These are phyloP conservation scores for Solanum boliviense DNA, from an alignment of 257 asterid genomes.

Conservation along the genomic window DNA sequence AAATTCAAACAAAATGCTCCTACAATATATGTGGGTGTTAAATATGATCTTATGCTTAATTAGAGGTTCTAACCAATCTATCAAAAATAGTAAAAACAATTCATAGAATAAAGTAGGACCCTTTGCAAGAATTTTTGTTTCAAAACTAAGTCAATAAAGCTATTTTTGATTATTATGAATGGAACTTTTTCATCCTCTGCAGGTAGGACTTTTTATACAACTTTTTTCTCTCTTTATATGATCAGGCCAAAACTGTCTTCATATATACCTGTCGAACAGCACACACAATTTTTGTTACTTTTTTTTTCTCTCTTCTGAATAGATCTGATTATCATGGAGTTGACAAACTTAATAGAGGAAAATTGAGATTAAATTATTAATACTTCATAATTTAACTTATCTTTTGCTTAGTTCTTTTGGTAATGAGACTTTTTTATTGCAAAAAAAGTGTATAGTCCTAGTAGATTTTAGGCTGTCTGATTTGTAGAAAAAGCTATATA, in stretches of 20 bases:
- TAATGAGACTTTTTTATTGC: neutral
- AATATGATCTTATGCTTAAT: neutral
- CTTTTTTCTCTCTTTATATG: too few species aligned
- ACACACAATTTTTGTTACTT: neutral
- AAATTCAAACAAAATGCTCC: neutral
- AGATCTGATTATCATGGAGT: neutral
- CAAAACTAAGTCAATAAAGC: neutral
- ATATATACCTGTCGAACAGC: neutral
- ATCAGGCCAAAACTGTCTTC: too few species aligned
- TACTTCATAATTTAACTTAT: neutral
- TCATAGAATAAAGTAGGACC: neutral
- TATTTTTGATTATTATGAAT: neutral
- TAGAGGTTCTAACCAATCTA: neutral
- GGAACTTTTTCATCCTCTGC: neutral
- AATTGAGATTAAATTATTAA: neutral
- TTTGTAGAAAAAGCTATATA: neutral
- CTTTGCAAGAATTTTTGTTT: neutral
- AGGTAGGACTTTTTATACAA: neutral
- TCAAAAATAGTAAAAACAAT: neutral
- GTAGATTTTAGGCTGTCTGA: neutral
- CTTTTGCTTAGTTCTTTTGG: neutral
- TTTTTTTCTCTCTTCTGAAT: neutral
- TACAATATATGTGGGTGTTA: too few species aligned
- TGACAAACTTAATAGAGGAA: neutral
- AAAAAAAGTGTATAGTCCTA: neutral